Evolutionary conservation across 2,329 filamentous ascomycete species (phyloP), one percentile per base, ranked within the genome.

Genomic region (Pyricularia sp.): DNA sequence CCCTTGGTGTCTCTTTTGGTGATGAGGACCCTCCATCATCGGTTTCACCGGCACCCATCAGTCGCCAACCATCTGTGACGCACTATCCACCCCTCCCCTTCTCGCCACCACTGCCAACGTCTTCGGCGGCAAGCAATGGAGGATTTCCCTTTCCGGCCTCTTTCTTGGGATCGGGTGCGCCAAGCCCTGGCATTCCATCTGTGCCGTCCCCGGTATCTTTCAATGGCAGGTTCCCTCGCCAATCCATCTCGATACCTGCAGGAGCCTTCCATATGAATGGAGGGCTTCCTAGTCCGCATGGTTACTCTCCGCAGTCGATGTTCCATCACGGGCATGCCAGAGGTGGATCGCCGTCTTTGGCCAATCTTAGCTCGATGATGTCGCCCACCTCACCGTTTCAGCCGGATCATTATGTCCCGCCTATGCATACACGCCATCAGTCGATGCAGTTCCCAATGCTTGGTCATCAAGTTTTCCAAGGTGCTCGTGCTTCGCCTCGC

Each of bases 1-100:
- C 93, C 63, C 82, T 99, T 65, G 94, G 94, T 68, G 94, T 97
- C 13, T 92, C 86, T 22, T 82, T 90, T 67, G 90, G 87, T 44
- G 86, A 88, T 62, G 88, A 91, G 6, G 90, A 94, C 63, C 84
- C 86, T 12, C 76, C 83, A 4, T 77, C 81, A 57, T 85, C 86
- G 3, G 81, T 88, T 68, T 93, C 91, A 16, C 87, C 88, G 9
- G 69, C 83, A 10, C 79, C 82, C 63, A 78, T 88, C 68, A 88
- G 86, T 70, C 81, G 88, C 66, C 88, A 89, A 70, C 80, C 86
- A 26, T 92, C 91, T 9, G 86, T 84, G 2, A 71, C 72, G 60
- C 87, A 90, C 69, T 90, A 91, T 72, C 88, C 90, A 5, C 83
- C 87, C 7, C 78, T 93, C 63, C 86, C 91, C 5, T 92, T 93